A percentile compares a stretch with the other conserved stretches of the same genome.
Evolutionary conservation across 2,329 filamentous ascomycete genomes (phyloP).

Genomic region (Aspergillus tanneri): DNA sequence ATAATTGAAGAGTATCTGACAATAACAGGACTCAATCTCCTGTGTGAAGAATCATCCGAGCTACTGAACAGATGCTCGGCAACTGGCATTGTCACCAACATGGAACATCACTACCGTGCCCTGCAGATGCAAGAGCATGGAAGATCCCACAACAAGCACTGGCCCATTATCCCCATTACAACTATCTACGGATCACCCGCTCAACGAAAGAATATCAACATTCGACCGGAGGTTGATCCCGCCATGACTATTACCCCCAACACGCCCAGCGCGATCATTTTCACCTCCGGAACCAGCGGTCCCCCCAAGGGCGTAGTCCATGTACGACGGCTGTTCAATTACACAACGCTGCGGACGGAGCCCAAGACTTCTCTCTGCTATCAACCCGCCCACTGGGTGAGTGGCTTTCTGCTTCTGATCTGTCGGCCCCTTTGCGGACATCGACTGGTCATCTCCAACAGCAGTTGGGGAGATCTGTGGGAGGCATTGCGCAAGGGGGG

Average conservation of each 20-base stretch:
- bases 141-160: neutral
- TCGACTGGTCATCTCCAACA: neutral
- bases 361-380: neutral
- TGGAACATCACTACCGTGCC: neutral
- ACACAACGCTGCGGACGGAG: neutral
- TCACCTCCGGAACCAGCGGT: slow-evolving; percentile 12
- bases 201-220: neutral
- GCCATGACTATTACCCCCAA: neutral
- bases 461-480: neutral
- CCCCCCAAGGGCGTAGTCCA: slow-evolving; percentile 9
- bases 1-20: neutral
- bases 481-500: neutral
- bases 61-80: neutral
- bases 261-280: neutral
- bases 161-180: neutral
- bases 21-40: neutral
- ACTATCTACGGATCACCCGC: neutral
- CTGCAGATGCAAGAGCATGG: neutral
- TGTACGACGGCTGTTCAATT: neutral
- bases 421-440: neutral
- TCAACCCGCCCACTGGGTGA: neutral
- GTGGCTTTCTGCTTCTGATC: neutral
- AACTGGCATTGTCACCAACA: neutral
- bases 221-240: neutral
- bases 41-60: neutral